phyloP scores from a whole-genome alignment of 2,329 filamentous ascomycete species.

The Penicillium sp. region DNA sequence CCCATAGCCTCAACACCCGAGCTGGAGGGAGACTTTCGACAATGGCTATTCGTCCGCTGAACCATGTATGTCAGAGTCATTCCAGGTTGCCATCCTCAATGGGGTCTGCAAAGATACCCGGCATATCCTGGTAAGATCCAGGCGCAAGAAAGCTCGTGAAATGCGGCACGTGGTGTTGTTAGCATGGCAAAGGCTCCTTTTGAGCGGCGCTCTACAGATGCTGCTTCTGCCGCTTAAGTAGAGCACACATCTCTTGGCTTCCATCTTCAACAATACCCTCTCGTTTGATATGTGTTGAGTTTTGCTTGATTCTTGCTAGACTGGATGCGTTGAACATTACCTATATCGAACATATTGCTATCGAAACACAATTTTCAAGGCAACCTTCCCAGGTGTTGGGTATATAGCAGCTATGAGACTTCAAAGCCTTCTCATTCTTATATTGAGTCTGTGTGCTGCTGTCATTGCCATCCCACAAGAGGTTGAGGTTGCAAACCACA shows the following conservation, averaged over 20 bases:
- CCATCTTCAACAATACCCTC: background rate
- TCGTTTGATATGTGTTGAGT: background rate
- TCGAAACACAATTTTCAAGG: background rate
- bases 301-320: background rate
- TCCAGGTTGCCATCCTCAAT: background rate
- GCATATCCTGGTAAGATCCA: conserved; percentile 6
- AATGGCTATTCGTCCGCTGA: background rate
- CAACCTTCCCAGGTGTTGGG: background rate
- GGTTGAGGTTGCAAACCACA: conserved; percentile 1
- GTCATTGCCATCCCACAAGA: conserved; percentile 1
- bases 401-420: conserved; percentile 7
- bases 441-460: conserved; percentile 5
- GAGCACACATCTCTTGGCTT: background rate
- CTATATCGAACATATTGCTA: background rate
- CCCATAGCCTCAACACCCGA: conserved; percentile 1
- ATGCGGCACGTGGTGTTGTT: background rate
- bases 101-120: background rate
- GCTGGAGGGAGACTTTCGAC: background rate
- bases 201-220: background rate
- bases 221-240: background rate
- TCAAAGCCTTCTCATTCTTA: conserved; percentile 1
- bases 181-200: background rate
- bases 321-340: background rate
- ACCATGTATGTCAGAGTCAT: background rate
- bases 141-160: conserved; percentile 5